A percentile compares a stretch with the other conserved stretches of the same genome.
Conservation (phyloP, 352 stramenopile species). For the Phytopythium vexans region DNA sequence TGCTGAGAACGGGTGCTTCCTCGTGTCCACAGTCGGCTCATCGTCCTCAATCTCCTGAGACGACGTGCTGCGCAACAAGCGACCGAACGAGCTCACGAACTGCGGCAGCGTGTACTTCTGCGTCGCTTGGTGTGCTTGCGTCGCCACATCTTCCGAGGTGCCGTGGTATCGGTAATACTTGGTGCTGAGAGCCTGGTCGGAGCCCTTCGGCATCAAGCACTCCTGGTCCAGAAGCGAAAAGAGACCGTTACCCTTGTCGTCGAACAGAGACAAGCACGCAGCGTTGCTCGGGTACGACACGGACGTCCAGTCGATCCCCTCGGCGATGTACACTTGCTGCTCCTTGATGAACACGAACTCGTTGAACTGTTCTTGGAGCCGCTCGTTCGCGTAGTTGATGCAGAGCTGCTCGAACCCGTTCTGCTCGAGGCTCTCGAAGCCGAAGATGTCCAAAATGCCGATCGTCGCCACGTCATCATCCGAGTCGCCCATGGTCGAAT, state of each 20-base stretch:
- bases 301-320: conserved; percentile 85
- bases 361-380: conserved; percentile 86
- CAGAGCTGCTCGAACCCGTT: conserved; percentile 88
- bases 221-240: conserved; percentile 85
- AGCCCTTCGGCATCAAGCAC: conserved; percentile 81
- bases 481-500: conserved; percentile 31
- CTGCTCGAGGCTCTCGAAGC: conserved; percentile 78
- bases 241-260: conserved; percentile 75
- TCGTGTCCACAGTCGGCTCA: conserved; percentile 15
- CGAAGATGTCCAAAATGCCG: conserved; percentile 89
- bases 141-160: conserved; percentile 10
- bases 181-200: conserved; percentile 69
- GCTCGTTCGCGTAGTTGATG: conserved; percentile 88
- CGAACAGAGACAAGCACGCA: conserved; percentile 76
- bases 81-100: conserved; percentile 64
- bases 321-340: conserved; percentile 76
- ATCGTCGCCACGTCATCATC: conserved; percentile 64
- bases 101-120: conserved; percentile 49
- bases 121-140: conserved; percentile 32
- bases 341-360: conserved; percentile 88
- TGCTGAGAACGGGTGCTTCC: conserved; percentile 59
- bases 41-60: conserved; percentile 44
- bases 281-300: conserved; percentile 81
- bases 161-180: conserved; percentile 84
- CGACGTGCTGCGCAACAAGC: conserved; percentile 39